A percentile compares a stretch with the other conserved stretches of the same genome.
Conservation (phyloP, 106 monocot genomes). For the Allium fistulosum region DNA sequence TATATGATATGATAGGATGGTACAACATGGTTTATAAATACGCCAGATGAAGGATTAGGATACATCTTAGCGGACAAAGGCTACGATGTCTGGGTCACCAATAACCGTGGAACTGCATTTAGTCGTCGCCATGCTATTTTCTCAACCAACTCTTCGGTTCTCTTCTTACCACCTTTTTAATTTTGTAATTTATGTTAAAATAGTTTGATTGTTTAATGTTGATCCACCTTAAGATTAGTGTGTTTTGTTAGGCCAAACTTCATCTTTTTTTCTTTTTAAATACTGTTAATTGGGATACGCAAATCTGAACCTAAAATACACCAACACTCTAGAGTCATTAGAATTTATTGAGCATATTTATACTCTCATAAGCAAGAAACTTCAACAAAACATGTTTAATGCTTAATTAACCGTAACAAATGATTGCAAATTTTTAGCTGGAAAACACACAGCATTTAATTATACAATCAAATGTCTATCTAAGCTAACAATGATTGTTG, state of each 20-base stretch:
- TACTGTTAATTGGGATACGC: too few relatives aligned
- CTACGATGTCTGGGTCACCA: slow-evolving; percentile 40
- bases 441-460: too few relatives aligned
- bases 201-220: neutral
- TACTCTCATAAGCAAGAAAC: too few relatives aligned
- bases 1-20: slow-evolving; percentile 25
- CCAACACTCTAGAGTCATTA: too few relatives aligned
- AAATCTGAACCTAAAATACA: too few relatives aligned
- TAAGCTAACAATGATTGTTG: too few relatives aligned
- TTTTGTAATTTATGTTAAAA: neutral
- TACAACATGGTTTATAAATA: slow-evolving; percentile 27
- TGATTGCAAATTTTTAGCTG: too few relatives aligned
- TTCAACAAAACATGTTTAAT: too few relatives aligned
- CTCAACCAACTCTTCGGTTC: neutral
- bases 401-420: too few relatives aligned
- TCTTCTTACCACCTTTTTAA: neutral
- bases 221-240: too few relatives aligned
- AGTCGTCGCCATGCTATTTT: slow-evolving; percentile 18
- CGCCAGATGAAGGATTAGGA: slow-evolving; percentile 27
- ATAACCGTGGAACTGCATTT: slow-evolving; percentile 22
- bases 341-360: too few relatives aligned
- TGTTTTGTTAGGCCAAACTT: too few relatives aligned
- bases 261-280: neutral
- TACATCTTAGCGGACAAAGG: slow-evolving; percentile 34
- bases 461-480: neutral